phyloP scores from a whole-genome alignment of 148 eudicot genomes.

The Persicaria maculosa region DNA sequence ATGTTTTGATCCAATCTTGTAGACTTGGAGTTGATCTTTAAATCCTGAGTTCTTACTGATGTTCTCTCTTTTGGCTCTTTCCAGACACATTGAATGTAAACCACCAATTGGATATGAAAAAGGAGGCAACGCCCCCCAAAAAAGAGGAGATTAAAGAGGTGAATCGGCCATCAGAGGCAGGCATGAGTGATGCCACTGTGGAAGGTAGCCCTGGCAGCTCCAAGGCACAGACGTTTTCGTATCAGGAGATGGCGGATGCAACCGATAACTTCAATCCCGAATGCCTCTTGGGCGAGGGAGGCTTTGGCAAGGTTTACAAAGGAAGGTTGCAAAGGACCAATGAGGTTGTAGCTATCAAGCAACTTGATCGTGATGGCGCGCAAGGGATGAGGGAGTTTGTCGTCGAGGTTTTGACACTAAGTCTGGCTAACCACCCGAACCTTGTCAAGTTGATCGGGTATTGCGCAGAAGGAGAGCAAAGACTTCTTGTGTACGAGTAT shows the following conservation, averaged over 20 bases:
- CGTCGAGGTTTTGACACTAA: conserved; percentile 62
- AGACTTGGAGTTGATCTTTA: not conserved
- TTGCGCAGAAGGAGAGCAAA: conserved; percentile 78
- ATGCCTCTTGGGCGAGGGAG: conserved; percentile 34
- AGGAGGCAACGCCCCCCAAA: not conserved
- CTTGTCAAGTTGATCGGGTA: conserved; percentile 78
- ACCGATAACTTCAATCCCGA: conserved; percentile 26
- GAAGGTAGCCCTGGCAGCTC: conserved; percentile 12
- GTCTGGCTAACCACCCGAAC: conserved; percentile 66
- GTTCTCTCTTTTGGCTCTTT: not conserved
- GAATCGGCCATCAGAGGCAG: conserved; percentile 3
- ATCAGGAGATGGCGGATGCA: conserved; percentile 22
- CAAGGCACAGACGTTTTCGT: conserved; percentile 24
- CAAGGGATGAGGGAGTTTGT: conserved; percentile 76
- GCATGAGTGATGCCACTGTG: conserved; percentile 5
- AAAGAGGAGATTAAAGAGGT: conserved; percentile 2
- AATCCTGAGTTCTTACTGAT: not conserved
- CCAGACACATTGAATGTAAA: conserved; percentile 14
- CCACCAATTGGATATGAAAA: not conserved
- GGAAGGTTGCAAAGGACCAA: conserved; percentile 19
- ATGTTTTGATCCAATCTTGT: not conserved
- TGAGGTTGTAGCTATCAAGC: conserved; percentile 74
- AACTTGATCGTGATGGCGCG: conserved; percentile 55
- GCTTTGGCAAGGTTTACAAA: conserved; percentile 41
- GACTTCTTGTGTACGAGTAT: conserved; percentile 76